Evolutionary conservation across 2,329 filamentous ascomycete genomes (phyloP).

Genomic region (Colletotrichum horii): DNA sequence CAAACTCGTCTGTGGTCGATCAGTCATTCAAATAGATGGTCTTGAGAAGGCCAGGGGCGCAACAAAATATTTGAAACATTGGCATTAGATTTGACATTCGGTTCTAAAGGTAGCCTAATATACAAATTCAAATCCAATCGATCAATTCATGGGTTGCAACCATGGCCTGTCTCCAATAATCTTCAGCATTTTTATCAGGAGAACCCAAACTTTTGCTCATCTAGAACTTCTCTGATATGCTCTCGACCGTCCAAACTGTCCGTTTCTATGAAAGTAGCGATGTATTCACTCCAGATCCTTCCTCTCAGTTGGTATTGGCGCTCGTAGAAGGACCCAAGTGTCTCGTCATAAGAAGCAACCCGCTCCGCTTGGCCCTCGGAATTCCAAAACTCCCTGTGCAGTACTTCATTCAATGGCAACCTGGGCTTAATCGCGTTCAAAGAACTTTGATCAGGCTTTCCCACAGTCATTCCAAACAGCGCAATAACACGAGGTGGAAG

Average conservation of each 20-base stretch:
- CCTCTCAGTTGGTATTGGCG: not conserved
- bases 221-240: not conserved
- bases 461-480: not conserved
- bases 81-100: not conserved
- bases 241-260: not conserved
- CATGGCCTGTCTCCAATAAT: rapidly evolving
- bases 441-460: not conserved
- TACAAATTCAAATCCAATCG: not conserved
- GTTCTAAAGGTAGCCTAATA: not conserved
- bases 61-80: not conserved
- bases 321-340: not conserved
- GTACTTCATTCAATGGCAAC: not conserved
- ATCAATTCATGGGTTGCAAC: not conserved
- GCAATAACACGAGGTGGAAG: not conserved
- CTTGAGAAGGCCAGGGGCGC: not conserved
- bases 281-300: not conserved
- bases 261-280: rapidly evolving
- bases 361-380: not conserved
- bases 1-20: not conserved
- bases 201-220: not conserved
- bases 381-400: not conserved
- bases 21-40: not conserved
- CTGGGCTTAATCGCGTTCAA: not conserved
- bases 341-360: not conserved
- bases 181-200: not conserved